A percentile compares a stretch with the other conserved stretches of the same genome.
Conservation (phyloP, 2,329 filamentous ascomycete species). For the Penicillium sp. region DNA sequence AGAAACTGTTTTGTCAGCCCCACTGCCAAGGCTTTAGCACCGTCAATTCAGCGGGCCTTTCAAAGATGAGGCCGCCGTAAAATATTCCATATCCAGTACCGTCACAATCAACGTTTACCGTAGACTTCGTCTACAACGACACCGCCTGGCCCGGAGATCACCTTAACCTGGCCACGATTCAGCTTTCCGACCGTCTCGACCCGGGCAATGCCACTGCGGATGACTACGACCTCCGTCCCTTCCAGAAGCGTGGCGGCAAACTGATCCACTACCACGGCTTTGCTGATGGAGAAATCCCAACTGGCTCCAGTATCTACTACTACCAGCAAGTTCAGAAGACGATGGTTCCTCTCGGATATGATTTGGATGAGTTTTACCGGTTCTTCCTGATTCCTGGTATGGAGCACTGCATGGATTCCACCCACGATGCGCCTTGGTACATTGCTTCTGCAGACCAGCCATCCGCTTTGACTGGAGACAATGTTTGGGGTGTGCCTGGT, state of each 20-base stretch:
- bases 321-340: not conserved
- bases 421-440: not conserved
- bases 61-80: too few species aligned
- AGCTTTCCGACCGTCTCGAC: not conserved
- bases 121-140: not conserved
- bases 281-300: slow-evolving; percentile 5
- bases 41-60: too few species aligned
- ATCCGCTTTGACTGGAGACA: too few species aligned
- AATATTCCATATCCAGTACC: too few species aligned
- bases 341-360: slow-evolving; percentile 1
- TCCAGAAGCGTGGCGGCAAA: not conserved
- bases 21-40: too few species aligned
- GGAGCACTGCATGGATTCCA: not conserved
- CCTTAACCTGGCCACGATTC: not conserved
- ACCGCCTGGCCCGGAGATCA: not conserved
- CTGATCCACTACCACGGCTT: slow-evolving; percentile 16
- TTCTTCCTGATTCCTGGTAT: slow-evolving; percentile 17
- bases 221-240: not conserved
- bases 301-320: slow-evolving; percentile 2
- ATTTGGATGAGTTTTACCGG: slow-evolving; percentile 16
- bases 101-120: too few species aligned
- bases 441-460: not conserved
- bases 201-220: not conserved
- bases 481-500: slow-evolving; percentile 6
- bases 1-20: too few species aligned